Conservation (phyloP, 1,284 basidiomycete genomes). For the Malassezia slooffiae region DNA sequence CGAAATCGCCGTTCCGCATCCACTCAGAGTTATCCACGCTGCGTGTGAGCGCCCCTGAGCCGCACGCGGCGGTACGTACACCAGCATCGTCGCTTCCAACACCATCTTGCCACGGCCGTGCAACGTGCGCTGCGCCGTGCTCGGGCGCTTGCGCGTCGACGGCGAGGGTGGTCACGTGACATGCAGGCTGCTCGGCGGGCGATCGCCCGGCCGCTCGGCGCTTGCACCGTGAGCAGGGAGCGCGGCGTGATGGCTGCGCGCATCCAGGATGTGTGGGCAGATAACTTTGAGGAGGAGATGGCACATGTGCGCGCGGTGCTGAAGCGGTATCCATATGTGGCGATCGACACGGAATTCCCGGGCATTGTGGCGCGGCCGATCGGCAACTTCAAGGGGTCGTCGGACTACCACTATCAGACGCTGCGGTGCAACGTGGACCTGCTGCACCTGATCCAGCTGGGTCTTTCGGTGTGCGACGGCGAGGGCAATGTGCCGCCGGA, state of each 20-base stretch:
- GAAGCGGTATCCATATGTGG: constrained; percentile 83
- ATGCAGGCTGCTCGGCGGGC: not conserved
- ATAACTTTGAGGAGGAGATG: constrained; percentile 87
- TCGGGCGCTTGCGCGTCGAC: constrained; percentile 5
- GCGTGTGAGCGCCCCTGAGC: not conserved
- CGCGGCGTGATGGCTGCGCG: constrained; percentile 36
- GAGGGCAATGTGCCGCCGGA: constrained; percentile 71
- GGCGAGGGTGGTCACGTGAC: constrained; percentile 5
- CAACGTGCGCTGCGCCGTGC: not conserved
- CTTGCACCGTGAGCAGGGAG: not conserved
- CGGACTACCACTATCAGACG: constrained; percentile 98
- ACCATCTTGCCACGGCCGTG: constrained; percentile 40
- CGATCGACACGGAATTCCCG: constrained; percentile 99
- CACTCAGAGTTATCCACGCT: constrained; percentile 47
- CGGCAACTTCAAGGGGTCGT: constrained; percentile 86
- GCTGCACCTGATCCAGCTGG: constrained; percentile 93
- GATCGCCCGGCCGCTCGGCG: not conserved
- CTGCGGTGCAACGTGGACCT: constrained; percentile 93
- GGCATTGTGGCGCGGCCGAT: constrained; percentile 96
- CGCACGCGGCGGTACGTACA: constrained; percentile 21
- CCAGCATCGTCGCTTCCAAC: constrained; percentile 46
- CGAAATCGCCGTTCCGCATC: constrained; percentile 74
- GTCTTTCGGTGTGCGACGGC: constrained; percentile 85
- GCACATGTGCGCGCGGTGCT: constrained; percentile 71
- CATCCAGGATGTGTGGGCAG: constrained; percentile 72